phyloP scores from a whole-genome alignment of 805 yeast species.

The Yamadazyma phyllophila region DNA sequence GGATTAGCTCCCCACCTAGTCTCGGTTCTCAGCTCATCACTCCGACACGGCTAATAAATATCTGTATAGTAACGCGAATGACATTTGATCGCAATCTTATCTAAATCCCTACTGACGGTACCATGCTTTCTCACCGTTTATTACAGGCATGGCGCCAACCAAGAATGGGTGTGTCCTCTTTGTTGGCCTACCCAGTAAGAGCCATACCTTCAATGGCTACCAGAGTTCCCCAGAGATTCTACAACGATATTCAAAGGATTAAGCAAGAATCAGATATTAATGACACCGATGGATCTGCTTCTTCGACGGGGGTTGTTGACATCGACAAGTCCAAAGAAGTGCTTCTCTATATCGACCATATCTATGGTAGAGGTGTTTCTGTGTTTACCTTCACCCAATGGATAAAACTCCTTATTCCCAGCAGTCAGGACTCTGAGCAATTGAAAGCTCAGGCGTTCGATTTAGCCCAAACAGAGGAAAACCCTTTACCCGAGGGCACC shows the following conservation, averaged over 20 bases:
- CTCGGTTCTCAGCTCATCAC: too few species aligned
- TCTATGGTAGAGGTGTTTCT: constrained; percentile 32
- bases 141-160: too few species aligned
- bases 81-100: neutral
- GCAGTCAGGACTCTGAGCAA: constrained; percentile 16
- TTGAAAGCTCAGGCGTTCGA: constrained; percentile 19
- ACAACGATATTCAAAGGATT: constrained; percentile 28
- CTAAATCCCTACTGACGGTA: too few species aligned
- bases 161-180: neutral
- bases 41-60: neutral
- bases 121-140: neutral
- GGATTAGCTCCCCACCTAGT: constrained; percentile 12
- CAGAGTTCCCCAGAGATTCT: constrained; percentile 4
- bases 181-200: neutral
- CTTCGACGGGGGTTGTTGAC: constrained; percentile 42
- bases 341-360: constrained; percentile 36
- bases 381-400: constrained; percentile 21
- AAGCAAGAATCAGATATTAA: constrained; percentile 27
- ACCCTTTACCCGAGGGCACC: constrained; percentile 31
- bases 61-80: too few species aligned
- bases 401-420: constrained; percentile 19
- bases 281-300: constrained; percentile 31
- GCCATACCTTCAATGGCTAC: neutral
- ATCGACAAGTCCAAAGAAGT: constrained; percentile 27
- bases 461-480: constrained; percentile 11